Evolutionary conservation across 78 protist genomes (phyloP).

Genomic region (Dictyostelium purpureum): DNA sequence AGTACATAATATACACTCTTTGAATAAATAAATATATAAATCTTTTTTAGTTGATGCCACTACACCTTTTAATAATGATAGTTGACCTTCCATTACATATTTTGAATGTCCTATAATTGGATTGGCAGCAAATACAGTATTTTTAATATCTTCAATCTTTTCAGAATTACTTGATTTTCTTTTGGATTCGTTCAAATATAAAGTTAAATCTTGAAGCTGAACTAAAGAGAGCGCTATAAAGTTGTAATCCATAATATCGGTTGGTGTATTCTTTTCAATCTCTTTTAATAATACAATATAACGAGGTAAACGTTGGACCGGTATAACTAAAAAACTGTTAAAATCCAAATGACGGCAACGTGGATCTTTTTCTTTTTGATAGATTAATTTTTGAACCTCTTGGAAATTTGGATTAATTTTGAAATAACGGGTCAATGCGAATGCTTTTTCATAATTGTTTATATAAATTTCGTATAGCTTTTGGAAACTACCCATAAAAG

Average conservation of each 20-base stretch:
- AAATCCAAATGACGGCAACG: constrained; percentile 48
- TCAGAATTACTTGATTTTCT: constrained; percentile 1
- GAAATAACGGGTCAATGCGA: constrained; percentile 35
- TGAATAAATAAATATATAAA: constrained; percentile 54
- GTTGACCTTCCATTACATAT: constrained; percentile 56
- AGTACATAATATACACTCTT: constrained; percentile 63
- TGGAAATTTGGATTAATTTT: constrained; percentile 10
- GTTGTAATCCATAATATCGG: constrained; percentile 26
- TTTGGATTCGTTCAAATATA: constrained; percentile 59
- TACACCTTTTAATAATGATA: constrained; percentile 44
- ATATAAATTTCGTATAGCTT: constrained; percentile 50
- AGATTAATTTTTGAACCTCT: constrained; percentile 17
- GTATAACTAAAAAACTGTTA: constrained; percentile 54
- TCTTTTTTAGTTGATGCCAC: constrained; percentile 78
- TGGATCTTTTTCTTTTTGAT: constrained; percentile 5
- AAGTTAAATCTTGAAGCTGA: constrained; percentile 60
- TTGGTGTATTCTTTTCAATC: constrained; percentile 54
- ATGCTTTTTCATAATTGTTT: constrained; percentile 70
- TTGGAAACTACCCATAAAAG: constrained; percentile 65
- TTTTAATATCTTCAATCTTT: constrained; percentile 31
- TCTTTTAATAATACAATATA: constrained; percentile 43
- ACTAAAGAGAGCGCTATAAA: constrained; percentile 8
- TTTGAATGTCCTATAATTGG: constrained; percentile 3
- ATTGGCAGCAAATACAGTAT: constrained; percentile 4
- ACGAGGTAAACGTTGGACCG: constrained; percentile 60